phyloP scores from a whole-genome alignment of 192 early-diverging fungal species.

The Coemansia sp. region DNA sequence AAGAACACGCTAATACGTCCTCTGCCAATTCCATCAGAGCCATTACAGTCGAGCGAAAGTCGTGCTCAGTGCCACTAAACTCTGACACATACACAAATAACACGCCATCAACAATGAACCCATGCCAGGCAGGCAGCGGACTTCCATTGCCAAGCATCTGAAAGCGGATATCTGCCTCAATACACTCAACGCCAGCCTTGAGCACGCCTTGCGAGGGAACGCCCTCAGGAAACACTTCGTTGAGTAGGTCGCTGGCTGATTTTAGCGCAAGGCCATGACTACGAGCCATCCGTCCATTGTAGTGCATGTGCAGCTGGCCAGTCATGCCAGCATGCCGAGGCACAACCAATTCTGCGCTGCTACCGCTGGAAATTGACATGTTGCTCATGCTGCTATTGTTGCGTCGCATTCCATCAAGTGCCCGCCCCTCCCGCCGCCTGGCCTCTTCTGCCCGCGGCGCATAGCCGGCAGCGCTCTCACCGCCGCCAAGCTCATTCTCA shows the following conservation, averaged over 20 bases:
- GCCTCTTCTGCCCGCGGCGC: not conserved
- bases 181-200: constrained; percentile 22
- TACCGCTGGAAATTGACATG: constrained; percentile 10
- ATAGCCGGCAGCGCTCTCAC: constrained; percentile 20
- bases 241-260: constrained; percentile 27
- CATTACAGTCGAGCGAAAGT: constrained; percentile 42
- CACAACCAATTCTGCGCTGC: constrained; percentile 7
- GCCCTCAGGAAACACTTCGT: constrained; percentile 43
- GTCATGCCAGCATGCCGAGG: constrained; percentile 5
- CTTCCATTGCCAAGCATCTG: constrained; percentile 9
- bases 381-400: constrained; percentile 10
- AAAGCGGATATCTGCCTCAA: constrained; percentile 28
- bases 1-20: constrained; percentile 36
- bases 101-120: constrained; percentile 39
- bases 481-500: constrained; percentile 28
- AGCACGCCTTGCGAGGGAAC: constrained; percentile 48
- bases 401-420: not conserved
- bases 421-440: constrained; percentile 2
- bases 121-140: constrained; percentile 28
- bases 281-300: not conserved
- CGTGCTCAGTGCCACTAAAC: constrained; percentile 28
- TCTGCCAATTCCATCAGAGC: constrained; percentile 57
- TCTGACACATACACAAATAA: constrained; percentile 31
- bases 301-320: constrained; percentile 1
- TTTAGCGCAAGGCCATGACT: constrained; percentile 17